Percentiles rank a stretch among this genome's conserved stretches.
These are phyloP conservation scores for Talaromyces piceae DNA, from an alignment of 2,329 filamentous ascomycete genomes.

Conservation along the genomic window DNA sequence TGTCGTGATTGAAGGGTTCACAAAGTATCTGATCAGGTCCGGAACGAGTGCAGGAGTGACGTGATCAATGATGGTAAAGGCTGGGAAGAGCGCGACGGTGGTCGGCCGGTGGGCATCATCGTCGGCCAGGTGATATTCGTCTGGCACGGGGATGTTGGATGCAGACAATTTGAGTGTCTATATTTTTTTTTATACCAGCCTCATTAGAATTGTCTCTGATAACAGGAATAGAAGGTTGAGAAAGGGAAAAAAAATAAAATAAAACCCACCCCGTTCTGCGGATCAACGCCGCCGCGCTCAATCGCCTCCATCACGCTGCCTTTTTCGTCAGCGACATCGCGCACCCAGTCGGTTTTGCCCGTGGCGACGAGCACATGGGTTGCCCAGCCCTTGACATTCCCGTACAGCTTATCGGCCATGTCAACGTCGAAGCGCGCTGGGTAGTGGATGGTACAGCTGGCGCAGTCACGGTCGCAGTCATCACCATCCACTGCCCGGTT, in stretches of 20 bases:
- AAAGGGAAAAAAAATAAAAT: not conserved
- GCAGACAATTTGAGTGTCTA: conserved; percentile 85
- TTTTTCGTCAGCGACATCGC: conserved; percentile 81
- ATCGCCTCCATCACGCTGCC: conserved; percentile 77
- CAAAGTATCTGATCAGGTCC: conserved; percentile 60
- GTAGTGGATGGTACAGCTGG: conserved; percentile 69
- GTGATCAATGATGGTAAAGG: conserved; percentile 75
- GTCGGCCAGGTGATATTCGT: conserved; percentile 52
- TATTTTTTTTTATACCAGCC: too few relatives aligned
- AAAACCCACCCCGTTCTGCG: conserved; percentile 35
- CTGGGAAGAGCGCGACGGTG: conserved; percentile 73
- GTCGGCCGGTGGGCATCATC: conserved; percentile 58
- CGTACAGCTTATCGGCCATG: conserved; percentile 70
- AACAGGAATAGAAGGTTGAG: too few relatives aligned
- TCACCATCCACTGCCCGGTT: conserved; percentile 74
- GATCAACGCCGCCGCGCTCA: conserved; percentile 36
- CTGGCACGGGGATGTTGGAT: conserved; percentile 78
- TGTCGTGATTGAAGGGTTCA: conserved; percentile 65
- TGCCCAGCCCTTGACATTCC: conserved; percentile 75
- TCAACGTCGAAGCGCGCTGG: conserved; percentile 69
- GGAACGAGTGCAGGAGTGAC: conserved; percentile 69
- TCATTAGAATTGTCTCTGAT: too few relatives aligned
- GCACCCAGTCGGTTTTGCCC: conserved; percentile 91
- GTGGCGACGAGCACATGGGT: conserved; percentile 89
- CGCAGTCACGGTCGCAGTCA: conserved; percentile 82